Evolutionary conservation across 225 moss, liverwort and hornwort genomes (phyloP), one percentile per base, ranked within the genome.

Genomic region (Polytrichum formosum): DNA sequence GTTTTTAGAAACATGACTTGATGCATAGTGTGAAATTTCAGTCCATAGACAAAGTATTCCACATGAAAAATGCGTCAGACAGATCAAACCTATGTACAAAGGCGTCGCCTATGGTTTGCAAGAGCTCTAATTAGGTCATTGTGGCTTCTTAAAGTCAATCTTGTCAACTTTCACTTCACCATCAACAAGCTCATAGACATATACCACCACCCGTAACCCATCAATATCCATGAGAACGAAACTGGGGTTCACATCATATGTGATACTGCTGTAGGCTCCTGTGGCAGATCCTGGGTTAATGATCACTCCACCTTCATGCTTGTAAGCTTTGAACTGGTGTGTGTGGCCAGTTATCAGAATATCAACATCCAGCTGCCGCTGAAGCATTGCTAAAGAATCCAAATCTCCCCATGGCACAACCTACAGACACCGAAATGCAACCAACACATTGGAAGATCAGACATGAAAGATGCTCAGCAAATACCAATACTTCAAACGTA

Each of bases 151-250:
- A 80, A 91, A 94, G 72, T 94, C 91, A 29, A 94, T 94, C 81
- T 94, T 94, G 74, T 94, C 94, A 7, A 94, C 94, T 75, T 94
- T 93, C 79, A 96, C 95, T 69, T 93, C 95, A 1, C 95, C 95
- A 68, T 93, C 95, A 28, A 93, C 91, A 30, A 93, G 88, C 77
- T 96, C 91, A 75, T 96, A 91, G 2, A 93, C 93, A 69, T 96
- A 93, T 5, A 96, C 95, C 61, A 96, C 93, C 46, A 93, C 95
- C 54, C 93, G 83, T 23, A 96, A 73, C 0, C 95, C 93, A 67
- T 96, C 91, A 28, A 93, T 90, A 75, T 96, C 95, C 91, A 94
- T 94, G 0, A 94, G 84, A 63, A 94, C 90, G 80, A 94, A 94
- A 77, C 93, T 91, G 56, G 93, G 93, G 62, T 94, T 94, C 26